Percentiles rank a stretch among this genome's conserved stretches.
Conservation (phyloP, 1,284 basidiomycete genomes). For the Apiotrichum gracile region DNA sequence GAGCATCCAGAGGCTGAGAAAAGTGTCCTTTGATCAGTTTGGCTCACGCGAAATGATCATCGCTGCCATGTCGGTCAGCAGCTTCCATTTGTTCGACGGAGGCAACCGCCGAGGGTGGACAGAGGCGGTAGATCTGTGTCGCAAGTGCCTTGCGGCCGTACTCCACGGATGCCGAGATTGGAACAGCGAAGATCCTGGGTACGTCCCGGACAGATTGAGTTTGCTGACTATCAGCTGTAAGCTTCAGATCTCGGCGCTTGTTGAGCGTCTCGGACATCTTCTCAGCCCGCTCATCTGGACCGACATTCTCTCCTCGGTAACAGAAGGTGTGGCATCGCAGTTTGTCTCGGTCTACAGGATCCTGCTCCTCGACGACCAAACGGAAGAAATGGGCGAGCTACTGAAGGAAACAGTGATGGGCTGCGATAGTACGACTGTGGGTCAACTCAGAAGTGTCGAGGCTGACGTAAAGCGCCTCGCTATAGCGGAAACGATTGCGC, state of each 20-base stretch:
- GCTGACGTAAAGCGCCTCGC: slow-evolving; percentile 59
- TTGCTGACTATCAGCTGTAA: background rate
- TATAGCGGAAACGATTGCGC: slow-evolving; percentile 62
- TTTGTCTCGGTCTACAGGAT: slow-evolving; percentile 56
- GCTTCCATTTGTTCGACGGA: slow-evolving; percentile 27
- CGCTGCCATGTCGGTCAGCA: slow-evolving; percentile 20
- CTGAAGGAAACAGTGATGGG: slow-evolving; percentile 75
- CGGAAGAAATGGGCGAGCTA: slow-evolving; percentile 25
- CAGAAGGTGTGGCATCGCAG: slow-evolving; percentile 55
- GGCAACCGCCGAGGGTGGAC: slow-evolving; percentile 19
- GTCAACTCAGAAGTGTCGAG: background rate
- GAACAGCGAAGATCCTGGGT: background rate
- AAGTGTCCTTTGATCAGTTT: slow-evolving; percentile 16
- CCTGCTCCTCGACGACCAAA: slow-evolving; percentile 50
- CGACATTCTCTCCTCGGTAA: slow-evolving; percentile 69
- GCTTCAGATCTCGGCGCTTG: slow-evolving; percentile 6
- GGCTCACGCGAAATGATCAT: slow-evolving; percentile 21
- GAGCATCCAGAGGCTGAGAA: slow-evolving; percentile 15
- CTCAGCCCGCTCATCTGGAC: slow-evolving; percentile 78
- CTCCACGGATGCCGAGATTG: background rate
- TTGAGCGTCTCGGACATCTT: slow-evolving; percentile 33
- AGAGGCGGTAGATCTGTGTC: slow-evolving; percentile 16
- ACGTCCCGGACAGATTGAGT: background rate
- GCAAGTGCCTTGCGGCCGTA: slow-evolving; percentile 16
- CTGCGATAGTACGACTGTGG: slow-evolving; percentile 58